These are phyloP conservation scores for Priceomyces castillae DNA, from an alignment of 805 yeast genomes.

Conservation along the genomic window DNA sequence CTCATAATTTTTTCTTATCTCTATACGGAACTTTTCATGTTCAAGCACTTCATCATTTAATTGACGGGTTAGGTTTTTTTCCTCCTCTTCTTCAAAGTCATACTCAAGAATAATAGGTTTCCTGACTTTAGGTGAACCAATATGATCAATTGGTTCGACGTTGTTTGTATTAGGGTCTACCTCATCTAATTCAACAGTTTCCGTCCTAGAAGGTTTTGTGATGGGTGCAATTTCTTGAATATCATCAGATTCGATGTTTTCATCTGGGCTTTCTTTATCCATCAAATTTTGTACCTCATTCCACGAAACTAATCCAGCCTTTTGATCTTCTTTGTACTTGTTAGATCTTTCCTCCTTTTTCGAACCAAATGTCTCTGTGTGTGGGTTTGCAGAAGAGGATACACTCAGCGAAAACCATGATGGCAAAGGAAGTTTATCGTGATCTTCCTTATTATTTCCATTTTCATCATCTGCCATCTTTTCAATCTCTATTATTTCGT, in stretches of 20 bases:
- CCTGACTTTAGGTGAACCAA: slow-evolving; percentile 3
- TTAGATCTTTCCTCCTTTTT: slow-evolving; percentile 1
- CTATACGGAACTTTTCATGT: slow-evolving; percentile 56
- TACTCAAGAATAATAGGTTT: slow-evolving; percentile 45
- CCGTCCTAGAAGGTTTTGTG: not conserved
- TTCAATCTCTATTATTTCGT: slow-evolving; percentile 9
- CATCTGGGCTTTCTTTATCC: slow-evolving; percentile 11
- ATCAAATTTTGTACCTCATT: slow-evolving; percentile 40
- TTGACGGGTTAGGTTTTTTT: slow-evolving; percentile 59
- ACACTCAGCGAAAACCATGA: slow-evolving; percentile 26
- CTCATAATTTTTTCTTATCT: slow-evolving; percentile 21
- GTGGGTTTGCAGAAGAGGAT: slow-evolving; percentile 1
- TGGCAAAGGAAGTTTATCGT: slow-evolving; percentile 22
- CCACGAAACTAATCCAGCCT: slow-evolving; percentile 52
- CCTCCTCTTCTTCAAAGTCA: slow-evolving; percentile 77
- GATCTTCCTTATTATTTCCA: slow-evolving; percentile 5
- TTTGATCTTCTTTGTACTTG: slow-evolving; percentile 36
- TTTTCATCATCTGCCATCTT: slow-evolving; percentile 8
- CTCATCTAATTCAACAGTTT: not conserved
- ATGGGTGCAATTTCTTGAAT: slow-evolving; percentile 12
- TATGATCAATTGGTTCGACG: too few relatives aligned
- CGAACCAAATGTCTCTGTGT: slow-evolving; percentile 2
- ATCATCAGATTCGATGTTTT: slow-evolving; percentile 9
- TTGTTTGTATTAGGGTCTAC: too few relatives aligned
- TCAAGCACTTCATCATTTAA: slow-evolving; percentile 70